Percentiles rank a stretch among this genome's conserved stretches.
Evolutionary conservation across 352 stramenopile genomes (phyloP).

Genomic region (Phytophthora sp.): DNA sequence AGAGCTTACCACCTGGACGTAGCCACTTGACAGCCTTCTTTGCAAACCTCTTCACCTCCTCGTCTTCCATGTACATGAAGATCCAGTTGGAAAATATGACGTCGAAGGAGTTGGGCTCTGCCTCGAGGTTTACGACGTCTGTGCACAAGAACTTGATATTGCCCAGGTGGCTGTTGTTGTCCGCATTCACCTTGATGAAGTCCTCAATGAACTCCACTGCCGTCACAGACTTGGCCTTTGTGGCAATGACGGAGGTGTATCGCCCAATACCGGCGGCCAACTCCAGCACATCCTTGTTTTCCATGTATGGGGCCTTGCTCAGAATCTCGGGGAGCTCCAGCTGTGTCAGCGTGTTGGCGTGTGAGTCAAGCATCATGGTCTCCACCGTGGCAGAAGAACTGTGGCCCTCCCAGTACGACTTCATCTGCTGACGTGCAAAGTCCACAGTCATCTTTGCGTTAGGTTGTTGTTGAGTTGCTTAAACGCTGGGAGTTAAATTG

Average conservation of each 20-base stretch:
- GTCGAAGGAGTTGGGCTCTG: constrained; percentile 61
- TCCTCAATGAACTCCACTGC: constrained; percentile 84
- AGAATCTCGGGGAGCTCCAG: constrained; percentile 79
- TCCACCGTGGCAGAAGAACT: constrained; percentile 65
- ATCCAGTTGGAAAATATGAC: constrained; percentile 82
- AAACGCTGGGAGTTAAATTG: constrained; percentile 10
- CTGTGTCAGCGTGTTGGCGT: constrained; percentile 67
- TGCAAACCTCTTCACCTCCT: constrained; percentile 60
- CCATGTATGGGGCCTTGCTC: constrained; percentile 62
- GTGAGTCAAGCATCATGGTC: constrained; percentile 86
- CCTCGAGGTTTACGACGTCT: constrained; percentile 72
- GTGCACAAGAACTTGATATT: constrained; percentile 74
- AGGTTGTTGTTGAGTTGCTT: constrained; percentile 9
- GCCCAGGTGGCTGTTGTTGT: constrained; percentile 50
- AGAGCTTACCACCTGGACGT: constrained; percentile 63
- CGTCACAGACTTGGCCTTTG: constrained; percentile 56
- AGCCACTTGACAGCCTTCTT: constrained; percentile 71
- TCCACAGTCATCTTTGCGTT: constrained; percentile 48
- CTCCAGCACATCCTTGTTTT: constrained; percentile 70
- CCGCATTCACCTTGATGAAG: constrained; percentile 70
- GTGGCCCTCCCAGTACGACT: constrained; percentile 79
- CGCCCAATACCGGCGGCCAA: constrained; percentile 69
- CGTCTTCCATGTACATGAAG: constrained; percentile 76
- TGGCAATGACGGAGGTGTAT: constrained; percentile 63
- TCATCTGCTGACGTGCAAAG: constrained; percentile 68